Evolutionary conservation across 2,329 filamentous ascomycete genomes (phyloP).

Genomic region (Fusarium algeriense): DNA sequence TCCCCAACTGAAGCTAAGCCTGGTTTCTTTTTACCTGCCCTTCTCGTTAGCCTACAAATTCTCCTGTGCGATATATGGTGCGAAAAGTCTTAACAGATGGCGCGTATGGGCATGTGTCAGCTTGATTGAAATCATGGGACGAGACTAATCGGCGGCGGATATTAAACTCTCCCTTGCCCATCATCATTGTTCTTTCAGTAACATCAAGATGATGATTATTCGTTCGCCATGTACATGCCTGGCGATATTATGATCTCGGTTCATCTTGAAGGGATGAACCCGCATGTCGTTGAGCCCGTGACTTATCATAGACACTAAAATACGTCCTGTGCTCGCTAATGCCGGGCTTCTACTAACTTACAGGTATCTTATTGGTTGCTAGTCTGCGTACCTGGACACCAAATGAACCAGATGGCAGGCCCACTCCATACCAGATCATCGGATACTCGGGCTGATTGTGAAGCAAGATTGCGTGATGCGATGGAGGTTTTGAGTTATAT

Average conservation of each 20-base stretch:
- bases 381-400: neutral
- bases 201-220: constrained; percentile 6
- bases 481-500: neutral
- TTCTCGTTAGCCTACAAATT: constrained; percentile 16
- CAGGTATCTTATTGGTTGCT: neutral
- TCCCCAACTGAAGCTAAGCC: constrained; percentile 2
- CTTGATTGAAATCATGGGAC: constrained; percentile 11
- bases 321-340: constrained; percentile 15
- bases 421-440: constrained; percentile 5
- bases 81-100: neutral
- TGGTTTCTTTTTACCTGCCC: constrained; percentile 21
- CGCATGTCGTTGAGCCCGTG: constrained; percentile 2
- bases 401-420: constrained; percentile 3
- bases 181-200: constrained; percentile 36
- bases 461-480: neutral
- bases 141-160: constrained; percentile 1
- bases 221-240: neutral
- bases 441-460: neutral
- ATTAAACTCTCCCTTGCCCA: constrained; percentile 9
- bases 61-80: constrained; percentile 5
- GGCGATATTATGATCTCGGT: constrained; percentile 1
- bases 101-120: neutral
- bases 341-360: neutral
- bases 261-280: constrained; percentile 10
- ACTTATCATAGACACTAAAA: constrained; percentile 6